Conservation (phyloP, 305 asterid genomes). For the Fraxinus ornus region DNA sequence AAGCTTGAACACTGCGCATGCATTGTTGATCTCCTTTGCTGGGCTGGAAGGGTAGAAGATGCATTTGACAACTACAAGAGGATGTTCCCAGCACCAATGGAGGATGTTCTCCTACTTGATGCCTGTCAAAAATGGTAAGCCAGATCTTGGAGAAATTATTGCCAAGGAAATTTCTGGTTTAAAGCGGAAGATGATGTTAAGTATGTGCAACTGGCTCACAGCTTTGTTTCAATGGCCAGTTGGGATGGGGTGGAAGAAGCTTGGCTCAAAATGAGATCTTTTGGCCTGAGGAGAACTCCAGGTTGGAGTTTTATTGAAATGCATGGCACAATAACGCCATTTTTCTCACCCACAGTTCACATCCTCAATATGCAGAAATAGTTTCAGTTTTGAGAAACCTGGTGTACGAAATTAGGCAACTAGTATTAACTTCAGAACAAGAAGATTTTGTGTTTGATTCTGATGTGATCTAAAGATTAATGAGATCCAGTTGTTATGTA, state of each 20-base stretch:
- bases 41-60: constrained; percentile 74
- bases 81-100: constrained; percentile 45
- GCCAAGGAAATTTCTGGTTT: constrained; percentile 50
- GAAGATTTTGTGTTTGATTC: constrained; percentile 31
- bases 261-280: constrained; percentile 71
- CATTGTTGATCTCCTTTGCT: constrained; percentile 78
- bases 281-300: constrained; percentile 70
- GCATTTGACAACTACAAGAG: constrained; percentile 59
- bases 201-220: constrained; percentile 78
- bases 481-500: background rate
- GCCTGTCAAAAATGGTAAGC: constrained; percentile 50
- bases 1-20: constrained; percentile 73
- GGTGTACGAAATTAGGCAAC: constrained; percentile 40
- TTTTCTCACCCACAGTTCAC: constrained; percentile 65
- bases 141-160: constrained; percentile 48
- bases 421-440: constrained; percentile 18
- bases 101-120: constrained; percentile 72
- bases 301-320: constrained; percentile 87
- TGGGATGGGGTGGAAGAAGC: constrained; percentile 86
- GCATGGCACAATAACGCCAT: constrained; percentile 63
- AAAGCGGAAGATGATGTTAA: constrained; percentile 65
- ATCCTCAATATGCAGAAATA: constrained; percentile 58
- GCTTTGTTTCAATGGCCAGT: constrained; percentile 65
- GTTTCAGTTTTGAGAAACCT: constrained; percentile 42
- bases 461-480: constrained; percentile 21